phyloP scores from a whole-genome alignment of 202 grass and related monocot genomes.

The Alloteropsis angusta region DNA sequence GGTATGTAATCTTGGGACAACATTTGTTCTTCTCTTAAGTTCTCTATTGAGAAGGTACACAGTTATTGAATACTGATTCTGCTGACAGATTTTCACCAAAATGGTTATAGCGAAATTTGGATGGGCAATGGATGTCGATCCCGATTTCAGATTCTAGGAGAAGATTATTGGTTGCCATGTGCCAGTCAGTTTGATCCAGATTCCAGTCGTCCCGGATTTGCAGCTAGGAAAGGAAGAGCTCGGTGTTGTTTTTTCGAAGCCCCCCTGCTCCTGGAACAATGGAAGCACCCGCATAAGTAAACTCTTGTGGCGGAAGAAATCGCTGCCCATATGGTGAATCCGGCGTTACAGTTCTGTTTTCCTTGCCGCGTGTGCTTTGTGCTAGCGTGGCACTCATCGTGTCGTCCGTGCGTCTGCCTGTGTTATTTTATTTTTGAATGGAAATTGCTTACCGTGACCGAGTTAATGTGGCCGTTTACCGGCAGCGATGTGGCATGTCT shows the following conservation, averaged over 20 bases:
- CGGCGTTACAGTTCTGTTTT: too few relatives aligned
- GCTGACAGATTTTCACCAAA: slow-evolving; percentile 84
- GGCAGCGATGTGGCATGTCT: too few relatives aligned
- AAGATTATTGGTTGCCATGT: slow-evolving; percentile 1
- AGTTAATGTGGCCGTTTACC: too few relatives aligned
- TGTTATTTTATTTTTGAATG: too few relatives aligned
- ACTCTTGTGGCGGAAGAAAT: too few relatives aligned
- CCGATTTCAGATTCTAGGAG: slow-evolving; percentile 77
- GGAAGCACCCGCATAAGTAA: slow-evolving; percentile 38
- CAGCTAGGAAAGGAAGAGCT: slow-evolving; percentile 55
- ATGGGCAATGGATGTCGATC: slow-evolving; percentile 87
- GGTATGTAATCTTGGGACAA: slow-evolving; percentile 32
- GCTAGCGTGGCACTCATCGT: too few relatives aligned
- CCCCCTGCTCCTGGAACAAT: slow-evolving; percentile 31
- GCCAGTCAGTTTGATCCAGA: slow-evolving; percentile 1
- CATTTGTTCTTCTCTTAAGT: not conserved
- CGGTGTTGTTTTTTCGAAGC: slow-evolving; percentile 28
- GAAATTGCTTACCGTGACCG: too few relatives aligned
- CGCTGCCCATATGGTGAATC: too few relatives aligned
- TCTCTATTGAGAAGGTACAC: slow-evolving; percentile 55
- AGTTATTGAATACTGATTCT: slow-evolving; percentile 9
- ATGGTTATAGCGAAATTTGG: slow-evolving; percentile 66
- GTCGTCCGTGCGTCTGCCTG: too few relatives aligned
- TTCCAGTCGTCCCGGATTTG: slow-evolving; percentile 31
- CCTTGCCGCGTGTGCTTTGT: too few relatives aligned